phyloP scores from a whole-genome alignment of 208 protist species.

The Trichomonas tenax region DNA sequence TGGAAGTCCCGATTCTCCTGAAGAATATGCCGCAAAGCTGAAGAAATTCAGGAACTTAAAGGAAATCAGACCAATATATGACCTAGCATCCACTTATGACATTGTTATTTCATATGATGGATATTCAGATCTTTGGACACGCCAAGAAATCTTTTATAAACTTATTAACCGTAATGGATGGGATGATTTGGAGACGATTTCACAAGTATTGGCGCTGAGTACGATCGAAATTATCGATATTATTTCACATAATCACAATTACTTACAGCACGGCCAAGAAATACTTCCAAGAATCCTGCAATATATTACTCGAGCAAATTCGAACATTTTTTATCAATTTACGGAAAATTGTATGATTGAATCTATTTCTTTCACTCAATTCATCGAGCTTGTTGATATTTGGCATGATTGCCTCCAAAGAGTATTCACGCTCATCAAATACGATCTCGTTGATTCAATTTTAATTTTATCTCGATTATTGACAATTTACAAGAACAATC shows the following conservation, averaged over 20 bases:
- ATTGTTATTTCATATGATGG: background rate
- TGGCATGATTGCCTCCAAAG: background rate
- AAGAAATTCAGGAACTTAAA: background rate
- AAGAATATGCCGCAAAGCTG: background rate
- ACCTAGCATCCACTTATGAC: background rate
- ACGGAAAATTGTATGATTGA: background rate
- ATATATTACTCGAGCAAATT: background rate
- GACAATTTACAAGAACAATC: background rate
- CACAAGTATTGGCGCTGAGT: background rate
- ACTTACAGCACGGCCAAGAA: background rate
- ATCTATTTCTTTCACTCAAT: background rate
- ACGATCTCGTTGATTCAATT: background rate
- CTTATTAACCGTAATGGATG: background rate
- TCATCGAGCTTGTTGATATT: background rate
- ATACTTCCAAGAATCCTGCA: background rate
- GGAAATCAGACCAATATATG: background rate
- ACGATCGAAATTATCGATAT: background rate
- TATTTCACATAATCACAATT: background rate
- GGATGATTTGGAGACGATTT: background rate
- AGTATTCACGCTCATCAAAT: background rate
- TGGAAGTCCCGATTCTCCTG: background rate
- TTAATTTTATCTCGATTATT: background rate
- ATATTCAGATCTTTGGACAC: background rate
- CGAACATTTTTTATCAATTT: background rate
- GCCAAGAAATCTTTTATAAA: background rate